Conservation (phyloP, 805 yeast species). For the Pachysolen tannophilus region DNA sequence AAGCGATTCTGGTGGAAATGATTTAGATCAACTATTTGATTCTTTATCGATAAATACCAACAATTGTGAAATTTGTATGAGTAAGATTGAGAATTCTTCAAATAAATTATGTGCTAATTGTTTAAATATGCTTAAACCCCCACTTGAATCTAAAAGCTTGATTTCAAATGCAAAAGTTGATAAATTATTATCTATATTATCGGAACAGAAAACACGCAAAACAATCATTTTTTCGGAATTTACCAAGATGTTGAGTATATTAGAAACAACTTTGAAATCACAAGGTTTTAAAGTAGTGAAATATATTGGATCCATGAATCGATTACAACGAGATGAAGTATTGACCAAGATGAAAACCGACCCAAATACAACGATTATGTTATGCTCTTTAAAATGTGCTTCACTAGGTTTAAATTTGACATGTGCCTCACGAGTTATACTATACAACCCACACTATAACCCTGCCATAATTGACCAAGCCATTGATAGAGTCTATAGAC, state of each 20-base stretch:
- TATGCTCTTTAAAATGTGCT: conserved; percentile 36
- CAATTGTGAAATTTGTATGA: conserved; percentile 17
- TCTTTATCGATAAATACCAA: conserved; percentile 12
- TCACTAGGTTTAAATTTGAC: conserved; percentile 37
- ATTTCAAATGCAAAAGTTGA: conserved; percentile 25
- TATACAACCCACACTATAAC: conserved; percentile 44
- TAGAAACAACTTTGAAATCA: conserved; percentile 20
- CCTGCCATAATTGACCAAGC: conserved; percentile 45
- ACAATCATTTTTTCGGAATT: conserved; percentile 40
- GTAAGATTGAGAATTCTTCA: conserved; percentile 33
- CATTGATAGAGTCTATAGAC: conserved; percentile 40
- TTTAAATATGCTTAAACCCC: conserved; percentile 44
- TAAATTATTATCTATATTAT: conserved; percentile 24
- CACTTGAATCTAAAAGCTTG: background rate
- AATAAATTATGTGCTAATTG: conserved; percentile 80
- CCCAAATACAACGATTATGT: conserved; percentile 19
- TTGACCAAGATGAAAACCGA: conserved; percentile 22
- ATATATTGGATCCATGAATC: conserved; percentile 28
- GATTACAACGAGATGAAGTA: conserved; percentile 21
- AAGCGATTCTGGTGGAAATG: conserved; percentile 13
- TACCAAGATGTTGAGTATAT: conserved; percentile 23
- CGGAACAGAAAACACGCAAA: conserved; percentile 24
- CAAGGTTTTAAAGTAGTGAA: conserved; percentile 23
- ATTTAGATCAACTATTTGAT: conserved; percentile 14
- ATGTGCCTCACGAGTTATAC: conserved; percentile 31